Percentiles rank a stretch among this genome's conserved stretches.
These are phyloP conservation scores for Vachellia pachyceras DNA, from an alignment of 306 rosid species.

Conservation along the genomic window DNA sequence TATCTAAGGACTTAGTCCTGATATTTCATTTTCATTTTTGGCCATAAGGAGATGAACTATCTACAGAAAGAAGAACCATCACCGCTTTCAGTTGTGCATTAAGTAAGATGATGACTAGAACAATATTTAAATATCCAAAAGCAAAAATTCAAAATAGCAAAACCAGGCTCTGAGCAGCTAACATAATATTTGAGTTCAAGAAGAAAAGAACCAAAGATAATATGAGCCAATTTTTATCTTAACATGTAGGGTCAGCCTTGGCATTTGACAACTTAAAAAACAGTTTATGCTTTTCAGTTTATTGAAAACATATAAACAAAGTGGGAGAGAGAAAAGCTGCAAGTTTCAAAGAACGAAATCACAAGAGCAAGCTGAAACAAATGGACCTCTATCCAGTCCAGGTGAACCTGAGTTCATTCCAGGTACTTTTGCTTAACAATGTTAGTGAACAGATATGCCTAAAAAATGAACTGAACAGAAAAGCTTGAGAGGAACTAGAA, in stretches of 20 bases:
- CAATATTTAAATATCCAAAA: slow-evolving; percentile 13
- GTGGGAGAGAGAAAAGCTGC: not conserved
- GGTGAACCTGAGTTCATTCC: slow-evolving; percentile 16
- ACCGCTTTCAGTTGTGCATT: slow-evolving; percentile 23
- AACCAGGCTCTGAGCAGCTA: slow-evolving; percentile 16
- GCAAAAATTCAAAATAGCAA: slow-evolving; percentile 24
- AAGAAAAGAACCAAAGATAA: not conserved
- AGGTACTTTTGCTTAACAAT: slow-evolving; percentile 16
- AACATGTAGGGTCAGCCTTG: slow-evolving; percentile 16
- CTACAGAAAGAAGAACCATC: slow-evolving; percentile 24
- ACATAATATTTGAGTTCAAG: slow-evolving; percentile 24
- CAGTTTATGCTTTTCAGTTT: slow-evolving; percentile 2
- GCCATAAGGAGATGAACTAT: slow-evolving; percentile 34
- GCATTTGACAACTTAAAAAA: slow-evolving; percentile 11
- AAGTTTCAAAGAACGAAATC: slow-evolving; percentile 13
- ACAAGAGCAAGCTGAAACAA: slow-evolving; percentile 15
- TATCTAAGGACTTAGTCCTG: not conserved
- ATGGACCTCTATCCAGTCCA: not conserved
- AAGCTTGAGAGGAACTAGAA: not conserved
- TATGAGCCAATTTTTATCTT: slow-evolving; percentile 2
- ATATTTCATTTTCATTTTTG: slow-evolving; percentile 27
- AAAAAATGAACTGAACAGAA: slow-evolving; percentile 25
- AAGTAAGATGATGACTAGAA: slow-evolving; percentile 5
- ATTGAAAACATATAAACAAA: not conserved
- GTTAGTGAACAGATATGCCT: slow-evolving; percentile 25